phyloP scores from a whole-genome alignment of 495 filamentous ascomycete species.

The Aspergillus bertholletiae region DNA sequence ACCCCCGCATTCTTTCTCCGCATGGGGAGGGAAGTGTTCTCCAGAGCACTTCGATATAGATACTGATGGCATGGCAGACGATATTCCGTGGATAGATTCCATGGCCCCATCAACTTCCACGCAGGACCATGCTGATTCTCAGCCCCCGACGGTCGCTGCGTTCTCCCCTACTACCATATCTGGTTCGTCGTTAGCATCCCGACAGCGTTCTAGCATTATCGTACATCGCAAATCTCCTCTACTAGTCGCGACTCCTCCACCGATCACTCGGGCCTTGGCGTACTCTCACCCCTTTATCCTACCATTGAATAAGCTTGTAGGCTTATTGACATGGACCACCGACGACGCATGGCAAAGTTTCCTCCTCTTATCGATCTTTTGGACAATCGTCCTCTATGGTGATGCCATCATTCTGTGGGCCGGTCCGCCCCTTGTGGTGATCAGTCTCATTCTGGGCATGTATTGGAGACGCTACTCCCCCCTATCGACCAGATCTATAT shows the following conservation, averaged over 20 bases:
- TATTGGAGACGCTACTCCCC: conserved; percentile 87
- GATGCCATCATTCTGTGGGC: conserved; percentile 73
- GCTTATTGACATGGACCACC: conserved; percentile 88
- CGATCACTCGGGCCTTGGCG: conserved; percentile 85
- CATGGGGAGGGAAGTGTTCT: background rate
- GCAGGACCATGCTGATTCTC: conserved; percentile 42
- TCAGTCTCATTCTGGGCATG: conserved; percentile 83
- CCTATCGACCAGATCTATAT: conserved; percentile 78
- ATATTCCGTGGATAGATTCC: conserved; percentile 63
- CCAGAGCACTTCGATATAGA: background rate
- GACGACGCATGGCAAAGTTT: conserved; percentile 97
- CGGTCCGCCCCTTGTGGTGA: conserved; percentile 78
- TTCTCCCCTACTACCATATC: conserved; percentile 83
- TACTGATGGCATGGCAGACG: conserved; percentile 35
- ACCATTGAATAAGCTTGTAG: conserved; percentile 76
- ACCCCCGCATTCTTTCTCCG: background rate
- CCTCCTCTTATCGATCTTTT: conserved; percentile 77
- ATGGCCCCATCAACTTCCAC: conserved; percentile 46
- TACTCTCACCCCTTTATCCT: conserved; percentile 92
- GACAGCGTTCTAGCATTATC: conserved; percentile 82
- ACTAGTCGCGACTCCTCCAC: conserved; percentile 87
- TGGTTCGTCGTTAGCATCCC: conserved; percentile 62
- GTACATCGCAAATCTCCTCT: conserved; percentile 96
- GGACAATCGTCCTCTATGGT: conserved; percentile 81
- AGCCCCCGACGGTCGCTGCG: conserved; percentile 72